phyloP scores from a whole-genome alignment of 1,139 yeast genomes.

The Taphrina wiesneri region DNA sequence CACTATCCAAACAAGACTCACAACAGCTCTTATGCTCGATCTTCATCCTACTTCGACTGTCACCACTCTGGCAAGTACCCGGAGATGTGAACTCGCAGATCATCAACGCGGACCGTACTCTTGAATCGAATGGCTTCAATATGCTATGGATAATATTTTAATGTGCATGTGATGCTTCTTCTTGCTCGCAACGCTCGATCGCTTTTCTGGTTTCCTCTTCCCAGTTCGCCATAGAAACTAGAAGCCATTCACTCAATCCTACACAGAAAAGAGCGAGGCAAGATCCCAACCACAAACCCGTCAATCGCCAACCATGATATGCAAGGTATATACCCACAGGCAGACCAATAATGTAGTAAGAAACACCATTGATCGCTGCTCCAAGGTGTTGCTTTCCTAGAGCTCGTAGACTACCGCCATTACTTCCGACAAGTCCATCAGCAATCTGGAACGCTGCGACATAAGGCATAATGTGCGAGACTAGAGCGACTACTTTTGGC shows the following conservation, averaged over 20 bases:
- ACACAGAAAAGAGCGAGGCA: conserved; percentile 66
- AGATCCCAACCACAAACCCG: conserved; percentile 88
- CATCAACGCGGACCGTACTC: no score
- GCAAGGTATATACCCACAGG: conserved; percentile 72
- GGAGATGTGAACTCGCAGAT: no score
- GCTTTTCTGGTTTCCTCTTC: conserved; percentile 38
- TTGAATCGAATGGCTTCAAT: no score
- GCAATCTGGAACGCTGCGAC: conserved; percentile 73
- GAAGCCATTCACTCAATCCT: conserved; percentile 56
- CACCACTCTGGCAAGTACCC: no score
- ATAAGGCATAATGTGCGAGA: conserved; percentile 63
- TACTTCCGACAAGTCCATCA: conserved; percentile 79
- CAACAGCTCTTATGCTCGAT: no score
- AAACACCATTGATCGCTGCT: conserved; percentile 71
- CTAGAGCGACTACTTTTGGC: conserved; percentile 57
- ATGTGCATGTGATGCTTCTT: background rate
- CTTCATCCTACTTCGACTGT: no score
- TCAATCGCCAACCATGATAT: conserved; percentile 56
- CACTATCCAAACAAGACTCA: no score
- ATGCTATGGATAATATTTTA: no score
- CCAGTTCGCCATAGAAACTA: conserved; percentile 39
- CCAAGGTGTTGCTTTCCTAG: conserved; percentile 85
- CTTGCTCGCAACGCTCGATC: conserved; percentile 37
- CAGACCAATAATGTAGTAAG: conserved; percentile 68
- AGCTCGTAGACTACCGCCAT: conserved; percentile 82